Evolutionary conservation across 306 rosid genomes (phyloP), one percentile per base, ranked within the genome.

Genomic region (Casuarina glauca): DNA sequence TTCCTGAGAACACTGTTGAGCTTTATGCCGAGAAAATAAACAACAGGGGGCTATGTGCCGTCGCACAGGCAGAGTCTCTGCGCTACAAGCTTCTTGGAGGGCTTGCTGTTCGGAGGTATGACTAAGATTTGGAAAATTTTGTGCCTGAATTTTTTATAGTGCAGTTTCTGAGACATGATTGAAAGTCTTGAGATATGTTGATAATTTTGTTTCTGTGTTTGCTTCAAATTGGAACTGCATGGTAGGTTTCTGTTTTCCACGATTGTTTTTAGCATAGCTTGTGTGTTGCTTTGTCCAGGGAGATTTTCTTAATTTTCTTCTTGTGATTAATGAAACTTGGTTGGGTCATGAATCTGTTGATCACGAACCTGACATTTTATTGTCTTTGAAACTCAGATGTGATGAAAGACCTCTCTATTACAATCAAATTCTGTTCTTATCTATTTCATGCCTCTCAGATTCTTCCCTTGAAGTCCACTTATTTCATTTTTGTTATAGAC

Each of bases 21-120:
- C 87, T 91, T 1, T 91, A 89, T 72, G 98, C 95, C 2, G 93
- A 93, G 80, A 90, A 88, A 70, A 95, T 93, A 64, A 93, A 91
- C 86, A 91, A 91, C 80, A 76, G 93, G 62, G 97, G 95, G 17
- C 94, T 93, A 4, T 93, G 97, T 74, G 97, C 97, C 54, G 87
- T 91, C 72, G 94, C 93, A 20, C 91, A 88, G 73, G 97, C 94
- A 0, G 96, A 93, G 79, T 91, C 98, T 66, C 89, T 93, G 26
- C 93, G 93, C 48, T 91, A 93, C 86, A 93, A 93, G 89, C 94
- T 93, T 78, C 91, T 93, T 3, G 98, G 91, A 16, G 98, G 98
- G 26, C 97, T 91, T 53, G 97, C 94, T 55, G 93, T 91, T 5
- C 77, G 94, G 72, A 89, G 96, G 98, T 91, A 83, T 73, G 19